These are phyloP conservation scores for Tephrocybe sp. DNA, from an alignment of 768 basidiomycete species.

Conservation along the genomic window DNA sequence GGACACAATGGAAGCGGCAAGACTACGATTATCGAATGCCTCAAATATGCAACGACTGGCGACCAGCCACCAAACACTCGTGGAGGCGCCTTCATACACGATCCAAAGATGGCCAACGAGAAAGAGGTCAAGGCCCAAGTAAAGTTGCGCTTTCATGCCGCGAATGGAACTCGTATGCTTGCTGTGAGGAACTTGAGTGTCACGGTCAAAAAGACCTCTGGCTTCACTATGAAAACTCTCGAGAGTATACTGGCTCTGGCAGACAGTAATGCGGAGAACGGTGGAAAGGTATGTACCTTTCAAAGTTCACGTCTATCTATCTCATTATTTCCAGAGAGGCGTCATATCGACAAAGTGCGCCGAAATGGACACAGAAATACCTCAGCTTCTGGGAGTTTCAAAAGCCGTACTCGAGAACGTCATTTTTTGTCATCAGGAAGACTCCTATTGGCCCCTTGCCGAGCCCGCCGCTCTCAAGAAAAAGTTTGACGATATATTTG, in stretches of 20 bases:
- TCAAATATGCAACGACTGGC: constrained; percentile 98
- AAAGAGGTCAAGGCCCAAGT: constrained; percentile 99
- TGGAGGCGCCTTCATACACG: constrained; percentile 98
- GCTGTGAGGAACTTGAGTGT: constrained; percentile 90
- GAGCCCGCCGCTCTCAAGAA: constrained; percentile 93
- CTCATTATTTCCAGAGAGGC: constrained; percentile 51
- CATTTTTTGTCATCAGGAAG: constrained; percentile 99
- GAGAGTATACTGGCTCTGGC: constrained; percentile 84
- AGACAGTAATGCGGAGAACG: constrained; percentile 61
- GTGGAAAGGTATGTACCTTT: constrained; percentile 63
- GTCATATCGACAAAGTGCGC: constrained; percentile 97
- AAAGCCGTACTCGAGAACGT: constrained; percentile 99
- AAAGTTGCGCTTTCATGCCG: constrained; percentile 87
- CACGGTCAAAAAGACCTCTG: constrained; percentile 84
- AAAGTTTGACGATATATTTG: constrained; percentile 99
- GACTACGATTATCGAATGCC: constrained; percentile 98
- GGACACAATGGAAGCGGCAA: constrained; percentile 99
- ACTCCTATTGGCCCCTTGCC: constrained; percentile 95
- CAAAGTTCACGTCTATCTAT: neutral
- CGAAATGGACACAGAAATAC: constrained; percentile 94
- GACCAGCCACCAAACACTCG: constrained; percentile 97
- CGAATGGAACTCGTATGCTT: constrained; percentile 87
- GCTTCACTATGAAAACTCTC: constrained; percentile 95
- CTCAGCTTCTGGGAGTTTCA: constrained; percentile 89
- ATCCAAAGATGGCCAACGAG: constrained; percentile 99